phyloP scores from a whole-genome alignment of 805 yeast species.

The Candida germanica region DNA sequence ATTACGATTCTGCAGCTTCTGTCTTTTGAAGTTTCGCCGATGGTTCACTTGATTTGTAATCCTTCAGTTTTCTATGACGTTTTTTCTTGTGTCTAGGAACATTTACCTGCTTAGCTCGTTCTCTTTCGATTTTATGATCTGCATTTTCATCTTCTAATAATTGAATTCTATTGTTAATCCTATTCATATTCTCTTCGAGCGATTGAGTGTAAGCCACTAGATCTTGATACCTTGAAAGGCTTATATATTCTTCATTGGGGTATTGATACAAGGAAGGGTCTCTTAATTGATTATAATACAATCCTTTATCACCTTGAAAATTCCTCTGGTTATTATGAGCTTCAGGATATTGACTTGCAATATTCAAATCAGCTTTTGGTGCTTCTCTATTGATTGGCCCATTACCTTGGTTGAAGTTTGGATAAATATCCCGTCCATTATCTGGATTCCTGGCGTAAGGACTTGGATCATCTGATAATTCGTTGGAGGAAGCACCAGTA shows the following conservation, averaged over 20 bases:
- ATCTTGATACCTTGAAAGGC: constrained; percentile 31
- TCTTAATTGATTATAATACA: constrained; percentile 8
- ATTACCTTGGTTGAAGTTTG: not conserved
- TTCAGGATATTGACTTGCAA: constrained; percentile 4
- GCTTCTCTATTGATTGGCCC: not conserved
- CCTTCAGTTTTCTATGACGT: constrained; percentile 3
- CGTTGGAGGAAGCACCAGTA: not conserved
- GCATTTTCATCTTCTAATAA: constrained; percentile 25
- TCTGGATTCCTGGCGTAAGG: not conserved
- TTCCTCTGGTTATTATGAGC: not conserved
- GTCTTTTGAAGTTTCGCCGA: not conserved
- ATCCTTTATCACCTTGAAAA: constrained; percentile 4
- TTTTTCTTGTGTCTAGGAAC: constrained; percentile 8
- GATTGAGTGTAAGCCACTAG: constrained; percentile 31
- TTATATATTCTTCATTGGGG: constrained; percentile 19
- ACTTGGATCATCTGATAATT: not conserved
- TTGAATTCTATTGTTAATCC: constrained; percentile 25
- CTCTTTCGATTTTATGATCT: constrained; percentile 14
- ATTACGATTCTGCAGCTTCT: not conserved
- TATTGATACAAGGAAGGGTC: constrained; percentile 8
- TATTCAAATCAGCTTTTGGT: constrained; percentile 2
- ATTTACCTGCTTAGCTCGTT: constrained; percentile 13
- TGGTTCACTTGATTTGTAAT: not conserved
- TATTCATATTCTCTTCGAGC: constrained; percentile 25
- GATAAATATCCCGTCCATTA: not conserved